Evolutionary conservation across 768 basidiomycete species (phyloP), one percentile per base, ranked within the genome.

Genomic region (Crepidotus variabilis): DNA sequence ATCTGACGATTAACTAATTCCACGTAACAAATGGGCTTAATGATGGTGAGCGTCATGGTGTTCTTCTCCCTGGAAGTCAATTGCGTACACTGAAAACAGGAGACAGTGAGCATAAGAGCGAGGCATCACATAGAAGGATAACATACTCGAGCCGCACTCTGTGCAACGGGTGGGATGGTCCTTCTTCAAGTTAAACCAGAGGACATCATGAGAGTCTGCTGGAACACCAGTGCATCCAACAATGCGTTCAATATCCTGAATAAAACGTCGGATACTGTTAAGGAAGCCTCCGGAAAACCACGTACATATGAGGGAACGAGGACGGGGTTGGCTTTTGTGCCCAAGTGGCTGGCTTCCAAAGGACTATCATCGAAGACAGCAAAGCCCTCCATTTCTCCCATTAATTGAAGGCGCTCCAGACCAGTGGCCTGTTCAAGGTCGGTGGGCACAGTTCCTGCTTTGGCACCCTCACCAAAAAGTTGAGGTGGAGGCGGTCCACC

Each of bases 191-290:
- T 68, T 81, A 70, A 94, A 85, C 95, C 95, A 98, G 64, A 86
- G 78, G 53, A 94, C 80, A 65, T 98, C 93, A 75, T 98, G 96
- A 33, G 94, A 95, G 73, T 98, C 96, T 47, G 90, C 92, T 9
- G 96, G 96, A 66, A 81, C 86, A 52, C 96, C 96, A 43, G 96
- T 94, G 81, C 95, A 98, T 47, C 96, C 96, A 68, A 98, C 77
- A 55, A 92, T 82, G 58, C 96, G 92, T 60, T 87, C 83, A 35
- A 81, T 75, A 60, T 89, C 89, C 94, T 95, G 56, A 39, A 58
- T 35, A 55, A 51, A 52, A 39, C 56, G 32, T 22, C 18, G 34
- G 32, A n/a, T 21, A 33, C n/a, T 7, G 28, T 24, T 50, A 18
- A 35, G 59, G 33, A 22, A 57, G 21, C 24, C 47, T 39, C 33